Evolutionary conservation across 768 basidiomycete genomes (phyloP), one percentile per base, ranked within the genome.

Genomic region (Collybiopsis confluens): DNA sequence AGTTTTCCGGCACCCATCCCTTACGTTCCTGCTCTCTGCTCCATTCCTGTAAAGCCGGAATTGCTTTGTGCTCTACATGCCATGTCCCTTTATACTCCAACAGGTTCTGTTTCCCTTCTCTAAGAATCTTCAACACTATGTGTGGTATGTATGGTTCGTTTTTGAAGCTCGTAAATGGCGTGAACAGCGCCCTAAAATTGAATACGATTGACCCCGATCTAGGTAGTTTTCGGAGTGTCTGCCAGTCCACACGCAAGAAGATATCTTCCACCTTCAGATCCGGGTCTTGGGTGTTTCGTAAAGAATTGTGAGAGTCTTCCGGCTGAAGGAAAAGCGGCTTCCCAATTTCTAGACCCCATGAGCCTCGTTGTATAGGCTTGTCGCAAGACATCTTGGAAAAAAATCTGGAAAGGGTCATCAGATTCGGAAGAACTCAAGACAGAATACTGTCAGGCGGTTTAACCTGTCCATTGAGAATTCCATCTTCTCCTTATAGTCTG

Each of bases 181-280:
- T 81, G 62, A 81, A 82, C 23, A 82, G 62, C 9, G 77, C 72
- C 56, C 78, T 81, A 63, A 74, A 80, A 59, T 79, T 80, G 66
- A 81, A 81, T 7, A 77, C 67, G 23, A 82, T 76, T 0, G 77
- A 74, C 10, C 64, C 65, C 5, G 79, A 78, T 50, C 64, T 62
- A 11, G 80, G 79, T 40, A 81, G 60, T 28, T 77, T 71, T 16
- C 78, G 70, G 28, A 81, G 61, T 7, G 78, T 80, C 59, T 82
- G 80, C 79, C 79, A 81, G 54, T 81, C 78, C 18, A 82, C 76
- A 13, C 79, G 74, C 38, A 82, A 57, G 56, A 70, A 64, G 23
- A 80, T 66, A 47, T 77, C 68, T 24, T 74, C 70, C 36, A 75
- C 46, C 2, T 63, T 46, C 15, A 81, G 63, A 26, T 72, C 58